Evolutionary conservation across 495 filamentous ascomycete species (phyloP).

Genomic region (Penicillium cinerascens): DNA sequence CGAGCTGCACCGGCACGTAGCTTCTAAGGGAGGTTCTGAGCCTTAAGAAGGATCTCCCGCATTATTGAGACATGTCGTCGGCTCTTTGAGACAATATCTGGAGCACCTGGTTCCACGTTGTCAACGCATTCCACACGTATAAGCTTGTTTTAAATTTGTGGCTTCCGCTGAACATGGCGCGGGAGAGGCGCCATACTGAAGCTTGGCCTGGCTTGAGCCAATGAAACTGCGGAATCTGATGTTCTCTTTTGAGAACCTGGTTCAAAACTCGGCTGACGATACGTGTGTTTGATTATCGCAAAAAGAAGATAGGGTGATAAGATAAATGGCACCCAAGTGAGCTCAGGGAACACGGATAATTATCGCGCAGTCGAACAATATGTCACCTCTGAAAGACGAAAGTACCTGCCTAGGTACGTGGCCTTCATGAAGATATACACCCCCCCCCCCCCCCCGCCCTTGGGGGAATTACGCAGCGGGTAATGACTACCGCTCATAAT

Average conservation of each 20-base stretch:
- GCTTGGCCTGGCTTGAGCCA: constrained; percentile 4
- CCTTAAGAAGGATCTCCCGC: neutral
- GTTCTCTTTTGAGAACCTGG: neutral
- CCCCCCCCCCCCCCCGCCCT: no score
- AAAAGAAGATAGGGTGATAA: neutral
- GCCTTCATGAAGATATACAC: no score
- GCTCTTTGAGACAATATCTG: neutral
- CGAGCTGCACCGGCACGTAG: neutral
- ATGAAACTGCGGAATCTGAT: neutral
- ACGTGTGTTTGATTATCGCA: neutral
- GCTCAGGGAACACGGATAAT: neutral
- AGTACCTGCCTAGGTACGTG: no score
- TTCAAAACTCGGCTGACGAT: neutral
- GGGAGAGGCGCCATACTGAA: constrained; percentile 4
- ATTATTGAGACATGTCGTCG: neutral
- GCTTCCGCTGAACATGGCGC: neutral
- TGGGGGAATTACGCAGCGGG: no score
- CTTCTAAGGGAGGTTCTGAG: neutral
- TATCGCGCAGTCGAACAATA: no score
- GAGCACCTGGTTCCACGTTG: neutral
- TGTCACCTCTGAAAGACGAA: no score
- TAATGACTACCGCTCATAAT: no score
- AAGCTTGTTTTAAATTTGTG: constrained; percentile 3
- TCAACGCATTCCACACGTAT: constrained; percentile 2
- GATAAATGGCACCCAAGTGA: neutral